A percentile compares a stretch with the other conserved stretches of the same genome.
phyloP scores from a whole-genome alignment of 192 early-diverging fungal genomes.

The Coemansia sp. region DNA sequence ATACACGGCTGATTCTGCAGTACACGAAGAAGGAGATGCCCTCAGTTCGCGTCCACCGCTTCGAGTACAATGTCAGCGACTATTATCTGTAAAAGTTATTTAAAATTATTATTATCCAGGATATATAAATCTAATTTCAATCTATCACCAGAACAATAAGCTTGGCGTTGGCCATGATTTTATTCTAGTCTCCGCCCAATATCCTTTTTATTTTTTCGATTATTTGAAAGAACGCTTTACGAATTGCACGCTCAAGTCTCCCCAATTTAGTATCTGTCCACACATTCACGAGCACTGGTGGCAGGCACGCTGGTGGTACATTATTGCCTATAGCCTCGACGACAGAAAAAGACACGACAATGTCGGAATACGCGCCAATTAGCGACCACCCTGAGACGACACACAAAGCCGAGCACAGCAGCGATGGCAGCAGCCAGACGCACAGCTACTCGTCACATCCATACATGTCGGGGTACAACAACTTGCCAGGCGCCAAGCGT shows the following conservation, averaged over 20 bases:
- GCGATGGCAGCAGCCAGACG: neutral
- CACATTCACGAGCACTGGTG: constrained; percentile 7
- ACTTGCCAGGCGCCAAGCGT: constrained; percentile 4
- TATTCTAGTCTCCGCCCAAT: neutral
- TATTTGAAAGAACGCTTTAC: neutral
- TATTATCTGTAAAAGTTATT: constrained; percentile 14
- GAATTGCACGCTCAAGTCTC: neutral
- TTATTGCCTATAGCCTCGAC: neutral
- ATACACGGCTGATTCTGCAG: constrained; percentile 49
- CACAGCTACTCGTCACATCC: constrained; percentile 37
- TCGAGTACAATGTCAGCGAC: constrained; percentile 47
- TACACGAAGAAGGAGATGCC: constrained; percentile 53
- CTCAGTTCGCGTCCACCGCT: constrained; percentile 35
- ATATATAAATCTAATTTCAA: no score
- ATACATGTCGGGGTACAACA: constrained; percentile 28
- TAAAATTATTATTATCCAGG: neutral
- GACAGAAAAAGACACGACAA: constrained; percentile 8
- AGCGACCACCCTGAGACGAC: constrained; percentile 24
- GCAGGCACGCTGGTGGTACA: neutral
- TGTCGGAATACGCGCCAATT: constrained; percentile 49
- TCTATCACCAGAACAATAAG: no score
- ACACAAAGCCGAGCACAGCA: constrained; percentile 21
- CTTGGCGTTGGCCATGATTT: neutral
- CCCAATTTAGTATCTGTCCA: neutral
- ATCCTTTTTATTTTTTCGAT: neutral